Evolutionary conservation across 2,329 filamentous ascomycete species (phyloP).

Genomic region (Neonectria faginata): DNA sequence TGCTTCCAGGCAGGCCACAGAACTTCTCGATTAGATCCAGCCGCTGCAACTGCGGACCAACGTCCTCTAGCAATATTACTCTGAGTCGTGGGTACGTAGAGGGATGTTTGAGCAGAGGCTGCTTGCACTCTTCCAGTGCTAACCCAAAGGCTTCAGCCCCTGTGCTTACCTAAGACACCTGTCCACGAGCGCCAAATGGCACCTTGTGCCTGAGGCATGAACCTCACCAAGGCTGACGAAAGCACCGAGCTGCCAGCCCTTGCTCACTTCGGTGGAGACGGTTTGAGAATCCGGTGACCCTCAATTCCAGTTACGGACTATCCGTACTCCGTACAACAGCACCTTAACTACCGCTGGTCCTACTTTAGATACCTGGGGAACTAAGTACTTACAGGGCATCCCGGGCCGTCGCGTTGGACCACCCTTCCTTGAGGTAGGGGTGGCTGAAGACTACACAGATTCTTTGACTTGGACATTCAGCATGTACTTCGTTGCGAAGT

Average conservation of each 20-base stretch:
- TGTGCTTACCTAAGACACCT: constrained; percentile 44
- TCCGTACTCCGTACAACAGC: background rate
- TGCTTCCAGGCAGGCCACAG: constrained; percentile 55
- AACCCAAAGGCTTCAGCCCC: constrained; percentile 41
- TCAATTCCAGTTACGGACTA: background rate
- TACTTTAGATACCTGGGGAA: background rate
- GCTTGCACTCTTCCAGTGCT: constrained; percentile 33
- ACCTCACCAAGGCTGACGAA: background rate
- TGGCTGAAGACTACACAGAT: background rate
- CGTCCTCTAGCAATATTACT: constrained; percentile 44
- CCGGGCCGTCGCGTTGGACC: no score
- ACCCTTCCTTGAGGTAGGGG: background rate
- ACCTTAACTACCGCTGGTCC: background rate
- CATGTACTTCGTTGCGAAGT: background rate
- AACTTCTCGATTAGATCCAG: constrained; percentile 45
- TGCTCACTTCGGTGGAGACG: constrained; percentile 2
- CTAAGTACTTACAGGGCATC: background rate
- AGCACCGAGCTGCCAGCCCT: background rate
- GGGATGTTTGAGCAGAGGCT: constrained; percentile 39
- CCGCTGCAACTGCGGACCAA: constrained; percentile 46
- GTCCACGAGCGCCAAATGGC: constrained; percentile 26
- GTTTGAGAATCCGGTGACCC: constrained; percentile 9
- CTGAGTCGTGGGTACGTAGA: constrained; percentile 34
- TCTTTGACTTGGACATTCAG: background rate
- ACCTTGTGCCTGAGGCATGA: constrained; percentile 40